phyloP scores from a whole-genome alignment of 2,329 filamentous ascomycete genomes.

The Botryotinia narcissicola region DNA sequence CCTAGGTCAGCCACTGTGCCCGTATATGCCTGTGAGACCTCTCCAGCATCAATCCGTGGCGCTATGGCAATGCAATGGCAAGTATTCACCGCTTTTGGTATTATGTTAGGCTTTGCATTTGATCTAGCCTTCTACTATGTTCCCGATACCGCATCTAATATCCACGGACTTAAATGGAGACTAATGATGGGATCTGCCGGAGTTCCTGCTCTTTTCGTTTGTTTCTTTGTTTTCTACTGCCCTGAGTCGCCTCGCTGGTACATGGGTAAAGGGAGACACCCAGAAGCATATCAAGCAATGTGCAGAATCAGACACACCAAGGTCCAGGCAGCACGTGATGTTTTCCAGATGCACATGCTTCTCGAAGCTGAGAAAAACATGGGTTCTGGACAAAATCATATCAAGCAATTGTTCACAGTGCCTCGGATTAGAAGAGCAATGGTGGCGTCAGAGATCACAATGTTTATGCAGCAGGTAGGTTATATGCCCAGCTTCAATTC shows the following conservation, averaged over 20 bases:
- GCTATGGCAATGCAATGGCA: constrained; percentile 75
- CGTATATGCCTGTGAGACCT: constrained; percentile 67
- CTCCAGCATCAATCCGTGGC: constrained; percentile 61
- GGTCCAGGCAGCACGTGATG: constrained; percentile 54
- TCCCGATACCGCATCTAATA: constrained; percentile 43
- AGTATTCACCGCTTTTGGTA: constrained; percentile 48
- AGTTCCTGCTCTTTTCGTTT: constrained; percentile 58
- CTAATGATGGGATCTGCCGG: constrained; percentile 66
- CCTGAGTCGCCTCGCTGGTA: constrained; percentile 53
- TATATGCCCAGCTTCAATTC: not conserved
- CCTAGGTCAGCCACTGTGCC: constrained; percentile 58
- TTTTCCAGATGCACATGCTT: constrained; percentile 57
- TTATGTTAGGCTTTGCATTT: constrained; percentile 57
- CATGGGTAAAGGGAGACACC: constrained; percentile 48
- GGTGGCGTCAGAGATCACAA: constrained; percentile 59
- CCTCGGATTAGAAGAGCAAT: constrained; percentile 48
- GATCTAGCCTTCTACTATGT: constrained; percentile 61
- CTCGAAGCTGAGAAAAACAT: constrained; percentile 57
- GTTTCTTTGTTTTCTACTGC: constrained; percentile 43
- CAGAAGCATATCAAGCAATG: constrained; percentile 49
- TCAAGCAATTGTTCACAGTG: constrained; percentile 58
- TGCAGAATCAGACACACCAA: constrained; percentile 49
- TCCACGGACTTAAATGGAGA: constrained; percentile 63
- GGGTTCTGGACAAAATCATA: constrained; percentile 47
- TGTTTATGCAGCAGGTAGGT: constrained; percentile 56